phyloP scores from a whole-genome alignment of 2,329 filamentous ascomycete genomes.

The Magnaporthiopsis incrustans region DNA sequence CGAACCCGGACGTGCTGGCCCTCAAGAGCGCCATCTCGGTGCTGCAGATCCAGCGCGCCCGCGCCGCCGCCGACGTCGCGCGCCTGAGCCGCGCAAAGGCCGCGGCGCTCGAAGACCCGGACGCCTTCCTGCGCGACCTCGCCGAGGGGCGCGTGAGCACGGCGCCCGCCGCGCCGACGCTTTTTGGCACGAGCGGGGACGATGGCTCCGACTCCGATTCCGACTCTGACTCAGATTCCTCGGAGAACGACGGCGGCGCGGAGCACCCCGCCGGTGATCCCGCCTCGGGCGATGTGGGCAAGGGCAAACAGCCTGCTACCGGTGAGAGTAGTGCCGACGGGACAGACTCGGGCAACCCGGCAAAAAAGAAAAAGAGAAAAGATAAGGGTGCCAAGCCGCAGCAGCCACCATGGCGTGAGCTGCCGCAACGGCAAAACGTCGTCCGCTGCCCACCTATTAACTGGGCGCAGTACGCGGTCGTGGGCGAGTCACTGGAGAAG shows the following conservation, averaged over 20 bases:
- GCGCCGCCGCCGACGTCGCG: conserved; percentile 67
- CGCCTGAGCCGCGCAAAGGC: conserved; percentile 61
- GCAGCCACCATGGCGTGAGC: conserved; percentile 21
- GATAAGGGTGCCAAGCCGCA: conserved; percentile 2
- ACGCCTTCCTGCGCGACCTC: conserved; percentile 63
- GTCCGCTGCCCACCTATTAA: conserved; percentile 85
- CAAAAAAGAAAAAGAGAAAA: conserved; percentile 14
- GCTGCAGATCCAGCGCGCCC: conserved; percentile 76
- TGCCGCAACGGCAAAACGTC: conserved; percentile 74
- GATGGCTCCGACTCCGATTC: conserved; percentile 22
- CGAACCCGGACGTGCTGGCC: conserved; percentile 80
- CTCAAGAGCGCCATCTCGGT: conserved; percentile 79
- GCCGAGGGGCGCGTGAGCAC: conserved; percentile 50
- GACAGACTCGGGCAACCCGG: not conserved
- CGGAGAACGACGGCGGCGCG: conserved; percentile 19
- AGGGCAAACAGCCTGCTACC: conserved; percentile 3
- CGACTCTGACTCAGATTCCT: conserved; percentile 18
- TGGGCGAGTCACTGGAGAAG: conserved; percentile 75
- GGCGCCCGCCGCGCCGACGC: conserved; percentile 12
- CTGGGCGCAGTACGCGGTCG: conserved; percentile 90
- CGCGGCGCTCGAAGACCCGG: conserved; percentile 62
- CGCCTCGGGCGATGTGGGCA: conserved; percentile 10
- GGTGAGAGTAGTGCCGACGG: not conserved
- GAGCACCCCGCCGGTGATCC: conserved; percentile 21
- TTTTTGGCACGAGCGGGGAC: conserved; percentile 13